Evolutionary conservation across 352 stramenopile genomes (phyloP), one percentile per base, ranked within the genome.

Genomic region (Paralagenidium karlingii): DNA sequence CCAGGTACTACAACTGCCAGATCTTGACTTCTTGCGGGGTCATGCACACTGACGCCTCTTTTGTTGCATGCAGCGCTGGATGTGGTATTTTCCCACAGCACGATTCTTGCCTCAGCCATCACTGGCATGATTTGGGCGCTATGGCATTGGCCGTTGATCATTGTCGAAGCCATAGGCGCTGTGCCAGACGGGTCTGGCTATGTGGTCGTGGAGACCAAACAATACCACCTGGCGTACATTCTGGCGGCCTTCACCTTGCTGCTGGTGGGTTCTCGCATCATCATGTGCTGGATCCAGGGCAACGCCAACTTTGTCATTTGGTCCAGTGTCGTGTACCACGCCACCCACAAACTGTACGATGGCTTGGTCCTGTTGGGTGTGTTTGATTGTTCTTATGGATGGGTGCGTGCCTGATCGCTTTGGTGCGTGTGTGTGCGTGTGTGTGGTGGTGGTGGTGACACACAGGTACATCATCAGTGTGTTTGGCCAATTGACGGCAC

Each of bases 201-300:
- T 34, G 55, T 69, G 6, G 75, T 87, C 30, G 75, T 75, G 24
- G 73, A 87, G 53, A 87, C 75, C 5, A 58, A 54, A 18, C 58
- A 85, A 27, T 91, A 83, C 47, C 65, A 89, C 37, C 34, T 91
- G 21, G 25, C 82, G 45, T 89, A 87, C 51, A 75, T 91, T 36
- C 59, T 91, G 15, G 47, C 60, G 13, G 60, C 81, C 18, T 89
- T 91, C 40, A 91, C 75, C 20, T 53, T 89, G 1, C 48, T 91
- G 37, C 57, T 89, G 15, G 58, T 91, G 18, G 78, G 78, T 12
- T 84, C 78, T 19, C 78, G 78, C 32, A 85, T 91, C 58, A 91
- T 86, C 51, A 91, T 91, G 78, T 89, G 78, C 62, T 91, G 78
- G 78, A 89, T 91, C 45, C 78, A 91, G 51, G 78, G 78, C 58